phyloP scores from a whole-genome alignment of 768 basidiomycete species.

The Phaeotremella fagi region DNA sequence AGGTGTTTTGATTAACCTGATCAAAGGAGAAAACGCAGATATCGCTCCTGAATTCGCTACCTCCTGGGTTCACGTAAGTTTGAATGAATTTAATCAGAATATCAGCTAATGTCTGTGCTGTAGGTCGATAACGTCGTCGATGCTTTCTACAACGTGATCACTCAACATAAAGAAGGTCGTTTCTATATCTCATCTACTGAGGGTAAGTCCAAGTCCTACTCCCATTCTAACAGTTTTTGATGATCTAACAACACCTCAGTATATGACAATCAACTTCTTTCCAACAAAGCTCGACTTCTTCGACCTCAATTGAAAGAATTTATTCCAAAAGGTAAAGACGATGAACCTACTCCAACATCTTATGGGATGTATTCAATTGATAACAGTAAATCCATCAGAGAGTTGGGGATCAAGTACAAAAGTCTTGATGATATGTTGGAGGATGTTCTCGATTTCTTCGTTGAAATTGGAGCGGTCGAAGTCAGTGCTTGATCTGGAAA shows the following conservation, averaged over 20 bases:
- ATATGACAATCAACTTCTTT: slow-evolving; percentile 12
- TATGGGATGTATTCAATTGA: not conserved
- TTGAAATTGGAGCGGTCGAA: slow-evolving; percentile 8
- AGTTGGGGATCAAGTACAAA: slow-evolving; percentile 13
- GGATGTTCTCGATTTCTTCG: slow-evolving; percentile 7
- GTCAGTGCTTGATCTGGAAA: not conserved
- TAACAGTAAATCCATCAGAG: slow-evolving; percentile 1
- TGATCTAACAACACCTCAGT: not conserved
- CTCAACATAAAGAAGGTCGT: slow-evolving; percentile 6
- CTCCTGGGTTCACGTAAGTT: not conserved
- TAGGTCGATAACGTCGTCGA: slow-evolving; percentile 12
- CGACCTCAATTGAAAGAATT: slow-evolving; percentile 11
- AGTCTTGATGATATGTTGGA: slow-evolving; percentile 2
- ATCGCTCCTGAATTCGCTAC: not conserved
- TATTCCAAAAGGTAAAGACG: slow-evolving; percentile 3
- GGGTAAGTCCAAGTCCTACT: not conserved
- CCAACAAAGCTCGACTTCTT: slow-evolving; percentile 4
- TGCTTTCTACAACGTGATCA: slow-evolving; percentile 5
- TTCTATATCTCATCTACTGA: not conserved
- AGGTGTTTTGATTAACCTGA: not conserved
- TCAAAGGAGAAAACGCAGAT: not conserved
- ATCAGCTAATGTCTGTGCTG: not conserved
- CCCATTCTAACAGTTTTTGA: not conserved
- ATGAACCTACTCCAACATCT: not conserved
- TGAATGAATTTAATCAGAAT: not conserved